Base-by-base conservation (phyloP, 352 stramenopile genomes). In the Globisporangium ultimum region DNA sequence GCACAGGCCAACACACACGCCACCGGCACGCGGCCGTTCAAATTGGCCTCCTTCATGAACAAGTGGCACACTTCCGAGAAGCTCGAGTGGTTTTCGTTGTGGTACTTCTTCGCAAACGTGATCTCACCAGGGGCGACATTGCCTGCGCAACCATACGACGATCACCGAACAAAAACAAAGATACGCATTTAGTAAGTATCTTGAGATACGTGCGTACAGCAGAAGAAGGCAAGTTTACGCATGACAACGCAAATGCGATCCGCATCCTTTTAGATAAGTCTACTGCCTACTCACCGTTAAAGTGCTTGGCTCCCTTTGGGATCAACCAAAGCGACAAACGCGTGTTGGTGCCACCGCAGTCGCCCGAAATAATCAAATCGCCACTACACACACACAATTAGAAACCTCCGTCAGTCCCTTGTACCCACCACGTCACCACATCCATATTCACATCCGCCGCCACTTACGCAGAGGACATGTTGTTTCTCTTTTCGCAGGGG, bases 291-390 rank as follows among this genome's bases (percentile, higher is more conserved):
- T 43, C 60, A 84, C 75, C 78, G 28, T 68, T 84, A 61, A 89
- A 91, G 51, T 72, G 63, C 9, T 69, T 79, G 51, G 71, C 68
- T 51, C 70, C 80, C 22, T 78, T 69, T 24, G 82, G 85, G 55
- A 96, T 86, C 34, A 83, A 72, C 76, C 84, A 96, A 21, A 97
- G 76, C 72, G 88, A 88, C 56, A 99, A 84, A 17, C 97, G 89
- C 60, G 91, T 98, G 77, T 98, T 99, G 59, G 97, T 99, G 62
- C 97, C 97, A 63, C 97, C 97, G 61, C 98, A 97, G 78, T 99
- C 97, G 53, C 92, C 97, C 12, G 83, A 92, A 40, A 94, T 88
- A 53, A 94, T 87, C 20, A 93, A 67, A 64, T 93, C 82, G 53
- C 79, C 76, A 40, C 80, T 89, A 21, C 11, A 17, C 9, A 58